Conservation (phyloP, 1,139 yeast species). For the Pichia sp. region DNA sequence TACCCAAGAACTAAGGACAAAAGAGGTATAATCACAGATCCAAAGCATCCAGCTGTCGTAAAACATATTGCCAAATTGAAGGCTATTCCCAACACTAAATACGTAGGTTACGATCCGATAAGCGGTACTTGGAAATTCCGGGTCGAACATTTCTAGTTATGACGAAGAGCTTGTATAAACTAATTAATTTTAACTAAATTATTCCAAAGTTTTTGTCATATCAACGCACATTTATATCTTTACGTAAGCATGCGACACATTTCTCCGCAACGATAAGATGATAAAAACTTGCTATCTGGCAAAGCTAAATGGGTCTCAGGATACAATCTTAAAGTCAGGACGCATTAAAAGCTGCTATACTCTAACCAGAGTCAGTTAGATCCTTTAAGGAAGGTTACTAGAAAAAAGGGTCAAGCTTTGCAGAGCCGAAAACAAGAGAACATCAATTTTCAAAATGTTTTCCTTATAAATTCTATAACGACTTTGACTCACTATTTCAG, state of each 20-base stretch:
- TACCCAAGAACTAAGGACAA: slow-evolving; percentile 74
- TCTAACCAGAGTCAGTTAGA: no score
- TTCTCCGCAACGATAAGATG: background rate
- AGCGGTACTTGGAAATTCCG: slow-evolving; percentile 82
- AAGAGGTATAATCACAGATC: slow-evolving; percentile 71
- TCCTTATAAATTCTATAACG: no score
- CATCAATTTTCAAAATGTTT: no score
- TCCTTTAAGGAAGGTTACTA: no score
- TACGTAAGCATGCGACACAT: background rate
- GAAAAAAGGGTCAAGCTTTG: no score
- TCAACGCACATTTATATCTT: background rate
- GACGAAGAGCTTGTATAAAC: background rate
- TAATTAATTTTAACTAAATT: background rate
- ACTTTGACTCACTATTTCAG: no score
- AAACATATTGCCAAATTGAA: slow-evolving; percentile 69
- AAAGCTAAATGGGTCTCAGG: no score
- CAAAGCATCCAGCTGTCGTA: slow-evolving; percentile 65
- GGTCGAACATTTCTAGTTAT: slow-evolving; percentile 36
- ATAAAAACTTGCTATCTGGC: no score
- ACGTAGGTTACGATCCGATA: slow-evolving; percentile 70
- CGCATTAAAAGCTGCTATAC: no score
- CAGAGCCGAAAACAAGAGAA: no score
- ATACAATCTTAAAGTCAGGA: no score
- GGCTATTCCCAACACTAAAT: slow-evolving; percentile 54
- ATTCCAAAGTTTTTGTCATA: background rate